Conservation (phyloP, 257 asterid species). For the Fraxinus excelsior region DNA sequence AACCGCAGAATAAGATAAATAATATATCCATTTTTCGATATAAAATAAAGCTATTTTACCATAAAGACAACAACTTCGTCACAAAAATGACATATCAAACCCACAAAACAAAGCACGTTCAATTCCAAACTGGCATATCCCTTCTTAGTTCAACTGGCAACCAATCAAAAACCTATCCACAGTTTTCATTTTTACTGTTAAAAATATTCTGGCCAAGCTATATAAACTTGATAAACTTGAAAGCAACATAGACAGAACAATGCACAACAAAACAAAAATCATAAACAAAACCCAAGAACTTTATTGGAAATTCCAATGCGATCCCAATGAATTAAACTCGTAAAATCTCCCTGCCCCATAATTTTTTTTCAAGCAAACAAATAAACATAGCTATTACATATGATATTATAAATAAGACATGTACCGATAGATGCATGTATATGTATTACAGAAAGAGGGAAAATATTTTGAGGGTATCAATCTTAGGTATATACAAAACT, state of each 20-base stretch:
- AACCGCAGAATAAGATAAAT: not conserved
- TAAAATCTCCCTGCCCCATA: slow-evolving; percentile 27
- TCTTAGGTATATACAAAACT: slow-evolving; percentile 10
- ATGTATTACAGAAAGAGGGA: slow-evolving; percentile 12
- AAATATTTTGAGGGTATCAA: slow-evolving; percentile 16
- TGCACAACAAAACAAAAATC: slow-evolving; percentile 15
- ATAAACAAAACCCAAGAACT: slow-evolving; percentile 20
- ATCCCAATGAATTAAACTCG: slow-evolving; percentile 41
- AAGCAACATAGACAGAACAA: slow-evolving; percentile 18
- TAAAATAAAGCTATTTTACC: not conserved
- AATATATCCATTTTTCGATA: slow-evolving; percentile 11
- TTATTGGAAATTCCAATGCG: slow-evolving; percentile 40
- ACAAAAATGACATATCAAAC: slow-evolving; percentile 22
- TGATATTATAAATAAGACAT: not conserved
- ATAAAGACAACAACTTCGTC: slow-evolving; percentile 25
- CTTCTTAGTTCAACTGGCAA: slow-evolving; percentile 25
- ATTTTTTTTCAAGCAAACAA: not conserved
- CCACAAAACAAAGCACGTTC: slow-evolving; percentile 21
- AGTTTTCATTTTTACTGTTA: not conserved
- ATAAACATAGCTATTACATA: not conserved
- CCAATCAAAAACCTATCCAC: slow-evolving; percentile 25
- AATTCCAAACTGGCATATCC: slow-evolving; percentile 19
- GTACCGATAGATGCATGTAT: slow-evolving; percentile 32
- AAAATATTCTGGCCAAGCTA: slow-evolving; percentile 11
- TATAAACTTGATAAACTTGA: slow-evolving; percentile 32